A percentile compares a stretch with the other conserved stretches of the same genome.
Evolutionary conservation across 495 filamentous ascomycete species (phyloP).

Genomic region (Polyplosphaeria fusca): DNA sequence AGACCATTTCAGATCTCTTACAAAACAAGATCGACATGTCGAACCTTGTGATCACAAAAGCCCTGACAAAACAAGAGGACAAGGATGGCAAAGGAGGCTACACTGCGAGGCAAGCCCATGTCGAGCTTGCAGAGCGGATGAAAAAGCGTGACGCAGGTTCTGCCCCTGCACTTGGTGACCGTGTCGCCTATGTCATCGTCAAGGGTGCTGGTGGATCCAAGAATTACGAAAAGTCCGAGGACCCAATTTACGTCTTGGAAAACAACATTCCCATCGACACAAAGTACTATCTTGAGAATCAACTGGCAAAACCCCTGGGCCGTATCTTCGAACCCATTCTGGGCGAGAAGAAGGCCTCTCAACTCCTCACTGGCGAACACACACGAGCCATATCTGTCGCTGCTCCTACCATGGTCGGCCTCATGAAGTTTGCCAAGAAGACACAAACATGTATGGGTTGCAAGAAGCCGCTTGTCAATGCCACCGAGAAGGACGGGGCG

Average conservation of each 20-base stretch:
- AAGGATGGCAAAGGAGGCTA: slow-evolving; percentile 53
- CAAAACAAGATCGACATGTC: slow-evolving; percentile 99
- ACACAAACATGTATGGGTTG: slow-evolving; percentile 98
- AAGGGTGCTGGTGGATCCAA: slow-evolving; percentile 83
- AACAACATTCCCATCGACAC: slow-evolving; percentile 98
- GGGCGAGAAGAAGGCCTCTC: slow-evolving; percentile 81
- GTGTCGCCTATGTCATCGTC: slow-evolving; percentile 97
- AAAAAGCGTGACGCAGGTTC: slow-evolving; percentile 92
- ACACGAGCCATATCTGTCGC: slow-evolving; percentile 88
- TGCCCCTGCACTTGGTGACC: slow-evolving; percentile 89
- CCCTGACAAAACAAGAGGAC: slow-evolving; percentile 64
- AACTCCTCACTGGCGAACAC: slow-evolving; percentile 82
- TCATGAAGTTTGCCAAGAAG: slow-evolving; percentile 98
- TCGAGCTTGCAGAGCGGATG: slow-evolving; percentile 92
- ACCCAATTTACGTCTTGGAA: slow-evolving; percentile 94
- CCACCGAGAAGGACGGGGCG: slow-evolving; percentile 77
- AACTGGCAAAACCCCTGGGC: slow-evolving; percentile 87
- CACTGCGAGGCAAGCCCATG: slow-evolving; percentile 86
- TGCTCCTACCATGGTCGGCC: slow-evolving; percentile 80
- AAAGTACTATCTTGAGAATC: slow-evolving; percentile 98
- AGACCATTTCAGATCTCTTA: slow-evolving; percentile 89
- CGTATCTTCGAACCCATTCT: slow-evolving; percentile 98
- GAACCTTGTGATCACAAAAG: slow-evolving; percentile 98
- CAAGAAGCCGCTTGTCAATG: slow-evolving; percentile 84
- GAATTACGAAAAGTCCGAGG: slow-evolving; percentile 94